These are phyloP conservation scores for Fraxinus xanthoxyloides DNA, from an alignment of 305 asterid genomes.

Conservation along the genomic window DNA sequence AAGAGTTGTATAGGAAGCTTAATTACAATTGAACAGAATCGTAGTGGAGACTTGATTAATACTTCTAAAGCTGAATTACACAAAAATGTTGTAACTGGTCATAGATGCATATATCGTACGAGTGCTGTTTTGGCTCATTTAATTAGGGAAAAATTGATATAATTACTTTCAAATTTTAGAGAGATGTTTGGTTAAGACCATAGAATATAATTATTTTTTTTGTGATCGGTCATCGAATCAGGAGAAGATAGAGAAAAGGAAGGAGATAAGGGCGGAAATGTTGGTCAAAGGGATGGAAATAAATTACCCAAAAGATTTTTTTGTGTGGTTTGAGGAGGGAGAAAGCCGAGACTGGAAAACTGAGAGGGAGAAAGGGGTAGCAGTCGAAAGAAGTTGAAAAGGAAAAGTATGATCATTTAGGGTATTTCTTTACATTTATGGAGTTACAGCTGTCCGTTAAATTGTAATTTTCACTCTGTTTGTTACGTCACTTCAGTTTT, in stretches of 20 bases:
- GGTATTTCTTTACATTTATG: not conserved
- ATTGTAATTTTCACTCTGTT: not conserved
- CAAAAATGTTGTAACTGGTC: not conserved
- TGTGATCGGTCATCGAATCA: not conserved
- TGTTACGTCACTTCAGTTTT: not conserved
- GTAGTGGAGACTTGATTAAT: not conserved
- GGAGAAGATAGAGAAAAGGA: not conserved
- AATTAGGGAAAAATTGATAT: not conserved
- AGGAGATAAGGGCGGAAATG: not conserved
- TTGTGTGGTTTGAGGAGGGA: not conserved
- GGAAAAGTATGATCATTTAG: not conserved
- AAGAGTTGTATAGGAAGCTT: not conserved
- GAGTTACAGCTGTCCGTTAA: not conserved
- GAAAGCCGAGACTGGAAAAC: not conserved
- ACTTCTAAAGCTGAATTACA: not conserved
- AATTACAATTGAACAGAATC: not conserved
- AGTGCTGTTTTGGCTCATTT: not conserved
- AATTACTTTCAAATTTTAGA: not conserved
- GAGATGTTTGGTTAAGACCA: not conserved
- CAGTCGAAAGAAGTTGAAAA: not conserved
- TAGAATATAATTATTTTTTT: not conserved
- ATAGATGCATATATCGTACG: not conserved
- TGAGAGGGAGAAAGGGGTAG: not conserved
- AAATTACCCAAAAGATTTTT: not conserved
- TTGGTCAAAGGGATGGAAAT: not conserved